Percentiles rank a stretch among this genome's conserved stretches.
phyloP scores from a whole-genome alignment of 2,329 filamentous ascomycete species.

The Helotiales sp. region DNA sequence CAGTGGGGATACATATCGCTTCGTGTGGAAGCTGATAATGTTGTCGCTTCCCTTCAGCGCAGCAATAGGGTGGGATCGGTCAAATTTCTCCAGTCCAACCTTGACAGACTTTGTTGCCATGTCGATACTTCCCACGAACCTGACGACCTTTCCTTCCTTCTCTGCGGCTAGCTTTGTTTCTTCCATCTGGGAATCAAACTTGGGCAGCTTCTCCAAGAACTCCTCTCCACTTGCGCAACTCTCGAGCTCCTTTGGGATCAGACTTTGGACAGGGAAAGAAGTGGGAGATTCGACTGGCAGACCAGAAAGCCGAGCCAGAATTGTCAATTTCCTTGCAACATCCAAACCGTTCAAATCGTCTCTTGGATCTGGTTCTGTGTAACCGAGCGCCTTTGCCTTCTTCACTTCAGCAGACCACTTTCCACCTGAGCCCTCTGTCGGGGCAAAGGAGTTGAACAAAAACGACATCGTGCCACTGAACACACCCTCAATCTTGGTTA shows the following conservation, averaged over 20 bases:
- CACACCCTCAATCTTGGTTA: slow-evolving; percentile 92
- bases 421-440: slow-evolving; percentile 71
- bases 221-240: slow-evolving; percentile 75
- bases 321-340: slow-evolving; percentile 94
- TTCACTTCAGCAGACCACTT: slow-evolving; percentile 90
- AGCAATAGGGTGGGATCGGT: slow-evolving; percentile 86
- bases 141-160: slow-evolving; percentile 84
- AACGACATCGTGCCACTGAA: slow-evolving; percentile 98
- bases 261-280: slow-evolving; percentile 87
- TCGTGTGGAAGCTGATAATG: slow-evolving; percentile 98
- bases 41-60: slow-evolving; percentile 96
- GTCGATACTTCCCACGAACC: slow-evolving; percentile 93
- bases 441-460: slow-evolving; percentile 96
- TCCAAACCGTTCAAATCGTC: slow-evolving; percentile 87
- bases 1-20: slow-evolving; percentile 85
- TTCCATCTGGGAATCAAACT: slow-evolving; percentile 90
- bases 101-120: slow-evolving; percentile 78
- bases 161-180: slow-evolving; percentile 81
- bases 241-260: slow-evolving; percentile 88
- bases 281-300: slow-evolving; percentile 80
- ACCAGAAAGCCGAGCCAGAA: slow-evolving; percentile 83
- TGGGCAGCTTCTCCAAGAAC: slow-evolving; percentile 77
- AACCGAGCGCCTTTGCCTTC: slow-evolving; percentile 90
- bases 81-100: slow-evolving; percentile 89
- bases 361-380: slow-evolving; percentile 84